Percentiles rank a stretch among this genome's conserved stretches.
Evolutionary conservation across 2,329 filamentous ascomycete species (phyloP).

Genomic region (Ampelomyces quisqualis): DNA sequence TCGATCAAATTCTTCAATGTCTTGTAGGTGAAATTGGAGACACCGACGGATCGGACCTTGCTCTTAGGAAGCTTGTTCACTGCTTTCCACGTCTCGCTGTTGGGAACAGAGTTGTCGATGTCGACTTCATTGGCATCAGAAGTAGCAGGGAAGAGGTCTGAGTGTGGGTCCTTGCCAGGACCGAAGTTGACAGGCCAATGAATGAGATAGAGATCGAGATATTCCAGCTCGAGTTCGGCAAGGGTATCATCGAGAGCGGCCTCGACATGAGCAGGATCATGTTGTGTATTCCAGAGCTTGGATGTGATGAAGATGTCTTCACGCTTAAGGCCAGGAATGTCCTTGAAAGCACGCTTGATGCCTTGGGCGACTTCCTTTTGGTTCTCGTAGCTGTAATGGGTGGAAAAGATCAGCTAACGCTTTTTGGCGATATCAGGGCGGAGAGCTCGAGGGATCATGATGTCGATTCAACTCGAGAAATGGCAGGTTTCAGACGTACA

Average conservation of each 20-base stretch:
- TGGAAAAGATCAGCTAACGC: conserved; percentile 24
- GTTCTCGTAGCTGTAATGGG: conserved; percentile 37
- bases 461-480: conserved; percentile 11
- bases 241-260: conserved; percentile 70
- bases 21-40: conserved; percentile 37
- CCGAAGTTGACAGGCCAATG: conserved; percentile 86
- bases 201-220: conserved; percentile 86
- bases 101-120: conserved; percentile 33
- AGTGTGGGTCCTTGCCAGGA: conserved; percentile 45
- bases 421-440: too few relatives aligned
- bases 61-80: conserved; percentile 45
- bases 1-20: conserved; percentile 57
- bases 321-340: conserved; percentile 30
- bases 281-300: conserved; percentile 91
- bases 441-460: too few relatives aligned
- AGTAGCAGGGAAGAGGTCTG: conserved; percentile 29
- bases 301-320: conserved; percentile 58
- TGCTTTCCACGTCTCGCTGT: conserved; percentile 40
- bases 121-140: conserved; percentile 58
- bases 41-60: conserved; percentile 35
- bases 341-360: conserved; percentile 33
- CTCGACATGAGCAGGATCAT: conserved; percentile 67
- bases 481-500: conserved; percentile 24
- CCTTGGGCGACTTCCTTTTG: conserved; percentile 35
- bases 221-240: conserved; percentile 79